Evolutionary conservation across 805 yeast species (phyloP).

Genomic region (Candida golubevii): DNA sequence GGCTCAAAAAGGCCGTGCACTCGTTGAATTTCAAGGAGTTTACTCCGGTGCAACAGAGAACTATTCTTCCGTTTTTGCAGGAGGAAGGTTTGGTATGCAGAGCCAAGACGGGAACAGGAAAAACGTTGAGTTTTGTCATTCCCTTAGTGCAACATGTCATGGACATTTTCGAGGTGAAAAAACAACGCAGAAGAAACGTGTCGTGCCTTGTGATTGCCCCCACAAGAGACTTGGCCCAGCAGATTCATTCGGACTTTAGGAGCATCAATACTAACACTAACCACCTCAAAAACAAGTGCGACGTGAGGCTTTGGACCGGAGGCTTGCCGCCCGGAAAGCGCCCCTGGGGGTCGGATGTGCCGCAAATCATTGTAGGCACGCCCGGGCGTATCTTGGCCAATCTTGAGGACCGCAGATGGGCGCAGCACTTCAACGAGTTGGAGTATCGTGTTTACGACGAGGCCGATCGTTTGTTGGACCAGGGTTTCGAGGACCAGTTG

Average conservation of each 20-base stretch:
- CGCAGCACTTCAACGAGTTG: constrained; percentile 48
- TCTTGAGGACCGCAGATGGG: constrained; percentile 42
- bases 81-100: constrained; percentile 73
- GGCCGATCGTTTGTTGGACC: constrained; percentile 83
- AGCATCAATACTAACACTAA: constrained; percentile 33
- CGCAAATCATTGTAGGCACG: constrained; percentile 76
- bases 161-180: constrained; percentile 22
- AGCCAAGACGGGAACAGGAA: constrained; percentile 95
- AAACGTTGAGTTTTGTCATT: constrained; percentile 82
- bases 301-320: constrained; percentile 53
- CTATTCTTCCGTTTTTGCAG: constrained; percentile 54
- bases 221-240: constrained; percentile 86
- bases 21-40: constrained; percentile 43
- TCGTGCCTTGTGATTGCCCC: constrained; percentile 72
- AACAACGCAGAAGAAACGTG: constrained; percentile 28
- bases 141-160: constrained; percentile 64
- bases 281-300: constrained; percentile 13
- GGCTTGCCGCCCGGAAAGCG: constrained; percentile 45
- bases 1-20: constrained; percentile 12
- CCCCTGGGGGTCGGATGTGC: constrained; percentile 28
- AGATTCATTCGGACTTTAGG: constrained; percentile 62
- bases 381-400: constrained; percentile 81
- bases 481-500: constrained; percentile 70
- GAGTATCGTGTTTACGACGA: constrained; percentile 78
- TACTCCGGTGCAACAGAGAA: constrained; percentile 65